Evolutionary conservation across 257 asterid species (phyloP).

Genomic region (Vinca minor): DNA sequence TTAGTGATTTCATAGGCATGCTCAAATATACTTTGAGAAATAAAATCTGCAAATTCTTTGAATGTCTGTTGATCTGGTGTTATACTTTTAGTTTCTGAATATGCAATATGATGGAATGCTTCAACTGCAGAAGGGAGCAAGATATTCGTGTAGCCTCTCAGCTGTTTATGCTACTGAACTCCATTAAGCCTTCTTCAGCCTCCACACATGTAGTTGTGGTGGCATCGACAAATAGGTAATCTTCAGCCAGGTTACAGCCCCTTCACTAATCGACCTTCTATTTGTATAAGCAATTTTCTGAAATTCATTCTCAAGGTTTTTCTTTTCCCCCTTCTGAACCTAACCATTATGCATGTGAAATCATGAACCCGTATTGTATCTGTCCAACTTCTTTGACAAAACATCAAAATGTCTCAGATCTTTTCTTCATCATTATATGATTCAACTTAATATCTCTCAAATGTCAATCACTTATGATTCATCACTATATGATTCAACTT

Average conservation of each 20-base stretch:
- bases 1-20: background rate
- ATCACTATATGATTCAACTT: too few species aligned
- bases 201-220: slow-evolving; percentile 72
- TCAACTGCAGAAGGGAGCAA: slow-evolving; percentile 69
- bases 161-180: slow-evolving; percentile 79
- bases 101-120: slow-evolving; percentile 1
- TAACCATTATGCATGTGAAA: background rate
- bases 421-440: background rate
- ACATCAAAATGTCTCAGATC: background rate
- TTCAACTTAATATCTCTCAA: too few species aligned
- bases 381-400: too few species aligned
- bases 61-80: background rate
- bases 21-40: background rate
- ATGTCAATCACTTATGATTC: too few species aligned
- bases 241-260: background rate
- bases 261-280: slow-evolving; percentile 1
- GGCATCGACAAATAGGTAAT: slow-evolving; percentile 90
- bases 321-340: background rate
- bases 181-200: slow-evolving; percentile 36
- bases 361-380: too few species aligned
- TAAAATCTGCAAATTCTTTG: background rate
- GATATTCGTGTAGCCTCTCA: slow-evolving; percentile 78
- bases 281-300: background rate
- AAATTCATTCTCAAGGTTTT: background rate
- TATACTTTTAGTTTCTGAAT: background rate